A percentile compares a stretch with the other conserved stretches of the same genome.
Evolutionary conservation across 768 basidiomycete species (phyloP).

Genomic region (Candolleomyces efflorescens): DNA sequence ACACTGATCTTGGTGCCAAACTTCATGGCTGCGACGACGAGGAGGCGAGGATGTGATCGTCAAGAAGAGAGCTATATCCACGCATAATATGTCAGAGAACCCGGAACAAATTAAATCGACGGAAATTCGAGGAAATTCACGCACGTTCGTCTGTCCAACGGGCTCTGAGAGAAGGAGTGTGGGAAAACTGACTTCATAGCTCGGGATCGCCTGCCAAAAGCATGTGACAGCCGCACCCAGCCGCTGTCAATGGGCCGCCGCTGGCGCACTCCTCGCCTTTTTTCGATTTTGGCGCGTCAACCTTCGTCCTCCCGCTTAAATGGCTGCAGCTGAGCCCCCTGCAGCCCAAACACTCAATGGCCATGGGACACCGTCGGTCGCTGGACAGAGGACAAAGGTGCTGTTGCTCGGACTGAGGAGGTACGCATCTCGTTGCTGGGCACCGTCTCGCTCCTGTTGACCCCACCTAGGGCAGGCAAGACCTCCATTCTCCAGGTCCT

Average conservation of each 20-base stretch:
- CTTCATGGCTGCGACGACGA: conserved; percentile 50
- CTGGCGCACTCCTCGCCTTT: neutral
- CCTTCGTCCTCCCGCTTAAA: neutral
- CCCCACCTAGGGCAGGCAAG: conserved; percentile 72
- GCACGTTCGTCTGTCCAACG: neutral
- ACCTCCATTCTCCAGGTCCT: conserved; percentile 88
- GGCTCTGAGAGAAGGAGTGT: neutral
- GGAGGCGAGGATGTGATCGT: neutral
- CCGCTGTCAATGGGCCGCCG: neutral
- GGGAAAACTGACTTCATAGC: conserved; percentile 4
- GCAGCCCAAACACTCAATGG: conserved; percentile 22
- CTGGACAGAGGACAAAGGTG: conserved; percentile 56
- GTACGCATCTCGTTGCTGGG: conserved; percentile 25
- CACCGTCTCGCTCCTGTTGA: conserved; percentile 4
- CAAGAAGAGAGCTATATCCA: neutral
- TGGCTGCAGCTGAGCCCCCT: neutral
- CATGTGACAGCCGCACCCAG: conserved; percentile 1
- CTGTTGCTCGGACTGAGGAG: conserved; percentile 70
- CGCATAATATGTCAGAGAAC: neutral
- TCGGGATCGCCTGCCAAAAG: neutral
- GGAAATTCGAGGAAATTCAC: no score
- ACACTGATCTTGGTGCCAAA: conserved; percentile 78
- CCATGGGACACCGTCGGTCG: conserved; percentile 19
- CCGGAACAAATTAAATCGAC: neutral
- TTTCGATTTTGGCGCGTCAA: neutral